Evolutionary conservation across 202 grass and related monocot species (phyloP), one percentile per base, ranked within the genome.

Genomic region (Bolboschoenoplectus hybrid): DNA sequence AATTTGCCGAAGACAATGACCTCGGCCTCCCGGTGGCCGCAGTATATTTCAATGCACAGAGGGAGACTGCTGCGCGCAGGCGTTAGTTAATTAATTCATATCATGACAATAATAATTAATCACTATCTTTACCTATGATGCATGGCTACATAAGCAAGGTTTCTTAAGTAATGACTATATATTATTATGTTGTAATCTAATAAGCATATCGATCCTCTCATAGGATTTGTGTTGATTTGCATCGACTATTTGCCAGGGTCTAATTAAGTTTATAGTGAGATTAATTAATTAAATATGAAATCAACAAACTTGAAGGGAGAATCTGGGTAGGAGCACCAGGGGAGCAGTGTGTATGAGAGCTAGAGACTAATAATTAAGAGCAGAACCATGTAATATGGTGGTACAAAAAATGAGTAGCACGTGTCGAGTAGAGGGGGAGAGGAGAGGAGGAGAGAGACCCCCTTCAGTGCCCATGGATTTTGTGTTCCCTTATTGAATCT

Each of bases 31-130:
- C 95, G 2, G 93, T 97, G 4, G 95, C 95, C 2, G 93, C 89
- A 64, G 90, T 97, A 85, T 97, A 97, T 76, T 97, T 97, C 92
- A 95, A 95, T 60, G 91, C 95, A 35, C 95, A 97, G 87, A 87
- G 95, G 9, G 95, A 97, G 92, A 97, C 93, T 34, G 95, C 95
- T n/a, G 93, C 95, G 14, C 91, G 95, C 67, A 89, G 95, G 62
- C 95, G 93, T 88, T 97, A 89, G 19, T 61, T 3, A n/a, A 61
- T 16, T 26, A 26, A 26, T 26, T 26, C 26, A 81, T 36, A 56
- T 45, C 55, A 84, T 70, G 38, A 49, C 67, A 26, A 14, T 65
- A 13, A 84, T 84, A 13, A 69, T 84, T 52, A 52, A 63, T 26
- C 20, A 64, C 19, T 14, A 64, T 47, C 57, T 46, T 65, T 36